These are phyloP conservation scores for Cercospora janseana DNA, from an alignment of 2,329 filamentous ascomycete species.

Conservation along the genomic window DNA sequence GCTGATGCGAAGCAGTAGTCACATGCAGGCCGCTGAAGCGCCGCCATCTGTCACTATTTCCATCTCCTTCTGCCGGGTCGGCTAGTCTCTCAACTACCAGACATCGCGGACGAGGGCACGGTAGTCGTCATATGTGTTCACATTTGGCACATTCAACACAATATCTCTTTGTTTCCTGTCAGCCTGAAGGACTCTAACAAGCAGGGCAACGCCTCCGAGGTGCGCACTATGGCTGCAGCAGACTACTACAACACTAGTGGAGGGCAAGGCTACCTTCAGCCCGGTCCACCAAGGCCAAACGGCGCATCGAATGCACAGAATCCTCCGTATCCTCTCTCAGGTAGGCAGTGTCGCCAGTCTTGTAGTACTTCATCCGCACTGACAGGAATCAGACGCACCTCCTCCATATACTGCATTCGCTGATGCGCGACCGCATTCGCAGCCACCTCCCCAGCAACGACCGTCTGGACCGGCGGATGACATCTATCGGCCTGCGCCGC, in stretches of 20 bases:
- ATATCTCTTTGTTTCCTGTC: not conserved
- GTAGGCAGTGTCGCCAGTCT: not conserved
- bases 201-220: not conserved
- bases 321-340: conserved; percentile 32
- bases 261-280: conserved; percentile 16
- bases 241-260: conserved; percentile 31
- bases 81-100: conserved; percentile 6
- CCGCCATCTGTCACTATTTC: not conserved
- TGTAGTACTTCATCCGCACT: not conserved
- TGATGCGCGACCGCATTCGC: conserved; percentile 30
- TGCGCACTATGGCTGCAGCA: conserved; percentile 31
- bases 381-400: conserved; percentile 27
- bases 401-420: conserved; percentile 31
- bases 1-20: not conserved
- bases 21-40: conserved; percentile 1
- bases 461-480: conserved; percentile 17
- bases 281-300: conserved; percentile 13
- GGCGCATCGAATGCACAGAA: conserved; percentile 15
- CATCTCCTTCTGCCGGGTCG: not conserved
- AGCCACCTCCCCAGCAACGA: conserved; percentile 34
- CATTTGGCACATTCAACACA: not conserved
- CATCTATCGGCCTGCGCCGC: conserved; percentile 26
- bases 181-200: conserved; percentile 5
- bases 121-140: not conserved
- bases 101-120: not conserved